Percentiles rank a stretch among this genome's conserved stretches.
These are phyloP conservation scores for Davidsoniella australis DNA, from an alignment of 2,329 filamentous ascomycete genomes.

Conservation along the genomic window DNA sequence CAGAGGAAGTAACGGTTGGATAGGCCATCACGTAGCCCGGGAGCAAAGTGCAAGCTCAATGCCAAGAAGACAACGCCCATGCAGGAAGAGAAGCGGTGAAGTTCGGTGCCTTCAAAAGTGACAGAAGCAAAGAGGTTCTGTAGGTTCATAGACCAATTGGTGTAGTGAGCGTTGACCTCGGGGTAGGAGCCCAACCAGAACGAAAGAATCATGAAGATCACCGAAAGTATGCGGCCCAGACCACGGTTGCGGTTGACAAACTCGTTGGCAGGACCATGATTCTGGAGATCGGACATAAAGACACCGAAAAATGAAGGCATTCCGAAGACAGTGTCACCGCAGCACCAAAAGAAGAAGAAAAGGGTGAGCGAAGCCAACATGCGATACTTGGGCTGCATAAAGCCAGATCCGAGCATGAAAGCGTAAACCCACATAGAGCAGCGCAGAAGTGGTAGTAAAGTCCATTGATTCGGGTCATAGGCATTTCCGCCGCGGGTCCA, in stretches of 20 bases:
- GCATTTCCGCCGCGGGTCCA: slow-evolving; percentile 33
- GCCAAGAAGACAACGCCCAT: slow-evolving; percentile 26
- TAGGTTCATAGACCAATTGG: slow-evolving; percentile 35
- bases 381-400: slow-evolving; percentile 30
- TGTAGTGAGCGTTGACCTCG: slow-evolving; percentile 34
- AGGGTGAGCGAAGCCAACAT: slow-evolving; percentile 29
- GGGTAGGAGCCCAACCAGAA: slow-evolving; percentile 44
- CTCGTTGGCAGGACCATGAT: slow-evolving; percentile 30
- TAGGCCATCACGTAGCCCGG: slow-evolving; percentile 32
- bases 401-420: slow-evolving; percentile 32
- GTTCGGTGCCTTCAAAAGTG: slow-evolving; percentile 29
- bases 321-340: slow-evolving; percentile 26
- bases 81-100: slow-evolving; percentile 25
- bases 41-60: slow-evolving; percentile 35
- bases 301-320: slow-evolving; percentile 46
- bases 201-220: slow-evolving; percentile 32
- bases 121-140: slow-evolving; percentile 25
- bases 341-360: slow-evolving; percentile 31
- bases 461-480: slow-evolving; percentile 44
- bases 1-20: slow-evolving; percentile 39
- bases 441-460: slow-evolving; percentile 34
- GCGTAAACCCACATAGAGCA: slow-evolving; percentile 38
- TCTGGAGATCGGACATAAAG: slow-evolving; percentile 42
- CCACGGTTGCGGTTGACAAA: slow-evolving; percentile 29
- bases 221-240: slow-evolving; percentile 26